Base-by-base conservation (phyloP, 2,329 filamentous ascomycete genomes). In the Fusarium begoniae region DNA sequence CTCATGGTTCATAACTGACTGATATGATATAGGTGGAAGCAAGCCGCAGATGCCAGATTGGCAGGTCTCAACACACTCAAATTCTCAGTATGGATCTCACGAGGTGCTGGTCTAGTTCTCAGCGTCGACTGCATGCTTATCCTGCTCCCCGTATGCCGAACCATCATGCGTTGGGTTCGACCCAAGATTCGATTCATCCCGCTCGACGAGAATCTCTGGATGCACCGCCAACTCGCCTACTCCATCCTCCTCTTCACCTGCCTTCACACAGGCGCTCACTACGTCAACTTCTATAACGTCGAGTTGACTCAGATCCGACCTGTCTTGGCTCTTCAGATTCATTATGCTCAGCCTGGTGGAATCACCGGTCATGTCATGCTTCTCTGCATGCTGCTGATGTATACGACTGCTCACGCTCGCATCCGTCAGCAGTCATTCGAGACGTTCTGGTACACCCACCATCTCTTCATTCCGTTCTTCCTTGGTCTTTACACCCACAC, bases 381-480 rank as follows among this genome's bases (percentile, higher is more conserved):
- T 32, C 87, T 99, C n/a, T 98, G 95, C 88, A 99, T 99, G 96
- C 86, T 99, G 72, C 85, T 99, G 72, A 99, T 99, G 88, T 99
- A 97, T 85, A 99, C 96, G 3, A 98, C 95, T 1, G 93, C 96
- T 6, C 96, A 99, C 81, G 89, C 93, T 78, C 93, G 94, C 75
- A 98, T 99, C 75, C 93, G 96, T 62, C 96, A 98, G 81, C 96
- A 99, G 81, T 97, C 94, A 1, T 99, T 95, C 80, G 96, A 99
- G 85, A 97, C 96, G 0, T 99, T 99, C 82, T 99, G 96, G 96
- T 99, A 99, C 84, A 98, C 95, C 2, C 96, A 99, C 83, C 96
- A 99, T 79, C 89, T 99, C n/a, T 98, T 98, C 80, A 93, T 99
- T 69, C 96, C 96, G 4, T 99, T 99, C 83, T 85, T 98, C 79